These are phyloP conservation scores for Rosa multiflora DNA, from an alignment of 306 rosid species.

Conservation along the genomic window DNA sequence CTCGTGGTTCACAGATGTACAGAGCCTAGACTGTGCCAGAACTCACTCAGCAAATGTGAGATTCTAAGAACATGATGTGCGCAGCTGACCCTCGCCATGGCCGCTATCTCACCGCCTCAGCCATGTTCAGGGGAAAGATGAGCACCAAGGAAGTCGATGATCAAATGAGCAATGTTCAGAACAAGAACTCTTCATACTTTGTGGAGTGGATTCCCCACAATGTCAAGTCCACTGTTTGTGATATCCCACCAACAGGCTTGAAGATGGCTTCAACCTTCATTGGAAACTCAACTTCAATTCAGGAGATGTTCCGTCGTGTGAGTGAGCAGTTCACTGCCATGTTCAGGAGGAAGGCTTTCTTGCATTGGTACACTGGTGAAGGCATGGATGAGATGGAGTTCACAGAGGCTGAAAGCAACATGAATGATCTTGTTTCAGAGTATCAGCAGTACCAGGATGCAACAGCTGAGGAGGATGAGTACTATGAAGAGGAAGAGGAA, in stretches of 20 bases:
- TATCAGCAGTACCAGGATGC: conserved; percentile 87
- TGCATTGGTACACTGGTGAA: conserved; percentile 78
- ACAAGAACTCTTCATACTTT: conserved; percentile 73
- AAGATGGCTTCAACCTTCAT: conserved; percentile 76
- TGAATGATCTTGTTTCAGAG: conserved; percentile 72
- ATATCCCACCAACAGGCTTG: conserved; percentile 74
- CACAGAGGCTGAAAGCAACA: conserved; percentile 75
- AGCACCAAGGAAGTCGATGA: conserved; percentile 81
- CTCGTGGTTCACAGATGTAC: conserved; percentile 76
- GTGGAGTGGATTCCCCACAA: conserved; percentile 84
- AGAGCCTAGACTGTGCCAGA: conserved; percentile 69
- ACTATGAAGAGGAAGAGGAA: conserved; percentile 59
- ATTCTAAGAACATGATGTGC: conserved; percentile 82
- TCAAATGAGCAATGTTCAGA: conserved; percentile 75
- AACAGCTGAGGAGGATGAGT: conserved; percentile 71
- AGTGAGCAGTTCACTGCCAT: conserved; percentile 74
- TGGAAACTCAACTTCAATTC: conserved; percentile 69
- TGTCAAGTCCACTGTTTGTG: conserved; percentile 77
- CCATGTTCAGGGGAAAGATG: conserved; percentile 79
- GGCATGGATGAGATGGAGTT: conserved; percentile 83
- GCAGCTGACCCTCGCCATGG: conserved; percentile 79
- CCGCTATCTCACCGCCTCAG: conserved; percentile 68
- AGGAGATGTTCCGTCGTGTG: conserved; percentile 70
- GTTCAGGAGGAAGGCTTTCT: conserved; percentile 76
- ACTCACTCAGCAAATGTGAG: conserved; percentile 89